Evolutionary conservation across 768 basidiomycete genomes (phyloP).

Genomic region (Leccinum uliginosum): DNA sequence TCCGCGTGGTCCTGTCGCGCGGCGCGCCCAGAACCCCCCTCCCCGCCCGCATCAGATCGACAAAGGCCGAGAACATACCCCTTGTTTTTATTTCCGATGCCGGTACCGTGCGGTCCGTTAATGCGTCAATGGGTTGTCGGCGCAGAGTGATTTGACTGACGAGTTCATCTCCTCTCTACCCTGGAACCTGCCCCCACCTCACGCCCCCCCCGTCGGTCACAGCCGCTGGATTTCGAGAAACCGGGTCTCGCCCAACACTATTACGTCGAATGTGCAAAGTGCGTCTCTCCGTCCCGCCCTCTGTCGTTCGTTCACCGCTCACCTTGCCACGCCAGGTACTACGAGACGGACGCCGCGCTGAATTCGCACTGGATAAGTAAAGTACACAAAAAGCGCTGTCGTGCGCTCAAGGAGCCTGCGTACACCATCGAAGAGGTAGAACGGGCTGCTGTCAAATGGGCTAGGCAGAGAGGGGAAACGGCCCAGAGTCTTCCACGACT

Average conservation of each 20-base stretch:
- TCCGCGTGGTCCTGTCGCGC: conserved; percentile 14
- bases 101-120: neutral
- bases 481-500: conserved; percentile 18
- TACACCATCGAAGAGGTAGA: conserved; percentile 93
- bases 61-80: neutral
- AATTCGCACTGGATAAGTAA: conserved; percentile 83
- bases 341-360: conserved; percentile 79
- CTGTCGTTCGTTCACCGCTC: neutral
- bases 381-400: conserved; percentile 86
- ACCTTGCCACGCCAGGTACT: conserved; percentile 48
- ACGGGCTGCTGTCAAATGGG: conserved; percentile 62
- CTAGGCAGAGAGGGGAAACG: conserved; percentile 61
- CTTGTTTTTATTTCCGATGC: neutral
- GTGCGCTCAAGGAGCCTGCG: conserved; percentile 76
- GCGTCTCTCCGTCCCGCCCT: conserved; percentile 19
- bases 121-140: conserved; percentile 1
- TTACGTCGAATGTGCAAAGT: conserved; percentile 95
- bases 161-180: conserved; percentile 11
- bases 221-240: conserved; percentile 81
- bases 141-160: conserved; percentile 3
- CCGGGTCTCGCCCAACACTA: conserved; percentile 94
- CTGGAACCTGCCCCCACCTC: conserved; percentile 15
- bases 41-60: conserved; percentile 9
- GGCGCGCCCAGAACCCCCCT: neutral
- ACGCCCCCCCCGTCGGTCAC: conserved; percentile 27